Percentiles rank a stretch among this genome's conserved stretches.
phyloP scores from a whole-genome alignment of 371 early-diverging fungal genomes.

The Funneliformis caledonium region DNA sequence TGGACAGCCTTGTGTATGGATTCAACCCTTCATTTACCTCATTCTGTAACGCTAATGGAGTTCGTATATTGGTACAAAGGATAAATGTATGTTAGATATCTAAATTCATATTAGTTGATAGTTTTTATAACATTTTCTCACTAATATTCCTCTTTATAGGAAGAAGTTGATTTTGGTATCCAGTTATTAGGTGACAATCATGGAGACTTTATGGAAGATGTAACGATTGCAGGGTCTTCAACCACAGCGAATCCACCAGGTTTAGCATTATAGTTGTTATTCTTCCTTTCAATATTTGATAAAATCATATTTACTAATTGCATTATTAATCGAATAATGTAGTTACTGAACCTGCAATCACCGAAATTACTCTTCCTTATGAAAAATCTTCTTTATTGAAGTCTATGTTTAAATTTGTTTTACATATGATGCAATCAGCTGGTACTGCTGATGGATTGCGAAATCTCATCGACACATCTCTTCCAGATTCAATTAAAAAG shows the following conservation, averaged over 20 bases:
- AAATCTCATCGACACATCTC: slow-evolving; percentile 89
- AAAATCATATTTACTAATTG: neutral
- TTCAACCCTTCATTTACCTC: slow-evolving; percentile 75
- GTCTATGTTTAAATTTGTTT: slow-evolving; percentile 87
- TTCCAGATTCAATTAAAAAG: slow-evolving; percentile 74
- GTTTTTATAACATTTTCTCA: neutral
- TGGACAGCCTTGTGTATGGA: slow-evolving; percentile 84
- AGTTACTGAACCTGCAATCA: neutral
- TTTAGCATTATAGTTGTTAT: neutral
- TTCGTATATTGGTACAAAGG: slow-evolving; percentile 74
- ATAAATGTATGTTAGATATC: slow-evolving; percentile 60
- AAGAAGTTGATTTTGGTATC: slow-evolving; percentile 60
- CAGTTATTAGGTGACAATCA: slow-evolving; percentile 44
- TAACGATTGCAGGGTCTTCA: slow-evolving; percentile 43
- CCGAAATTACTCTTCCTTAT: slow-evolving; percentile 49
- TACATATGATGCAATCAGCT: slow-evolving; percentile 92
- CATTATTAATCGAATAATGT: neutral
- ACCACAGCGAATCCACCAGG: neutral
- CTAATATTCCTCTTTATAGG: slow-evolving; percentile 32
- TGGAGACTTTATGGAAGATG: slow-evolving; percentile 49
- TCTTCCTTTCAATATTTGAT: neutral
- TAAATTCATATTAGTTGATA: neutral
- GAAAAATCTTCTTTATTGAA: slow-evolving; percentile 74
- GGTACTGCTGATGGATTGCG: slow-evolving; percentile 89
- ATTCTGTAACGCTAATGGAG: slow-evolving; percentile 83